Evolutionary conservation across 441 rosid species (phyloP).

Genomic region (Adansonia rubrostipa): DNA sequence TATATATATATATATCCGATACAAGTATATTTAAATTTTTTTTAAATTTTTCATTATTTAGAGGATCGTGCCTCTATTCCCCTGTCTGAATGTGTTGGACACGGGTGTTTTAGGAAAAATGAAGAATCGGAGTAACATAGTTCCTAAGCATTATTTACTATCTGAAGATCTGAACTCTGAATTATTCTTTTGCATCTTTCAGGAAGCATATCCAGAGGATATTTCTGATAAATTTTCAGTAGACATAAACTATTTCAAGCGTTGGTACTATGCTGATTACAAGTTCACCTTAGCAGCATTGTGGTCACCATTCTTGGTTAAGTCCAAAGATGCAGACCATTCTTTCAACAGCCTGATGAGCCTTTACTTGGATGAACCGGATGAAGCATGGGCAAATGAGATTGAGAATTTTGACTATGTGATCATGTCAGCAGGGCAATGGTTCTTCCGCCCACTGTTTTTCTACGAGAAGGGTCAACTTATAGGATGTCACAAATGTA

Average conservation of each 20-base stretch:
- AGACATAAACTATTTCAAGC: constrained; percentile 48
- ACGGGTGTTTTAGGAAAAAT: too few relatives aligned
- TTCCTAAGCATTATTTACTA: too few relatives aligned
- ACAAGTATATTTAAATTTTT: too few relatives aligned
- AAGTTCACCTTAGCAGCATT: constrained; percentile 63
- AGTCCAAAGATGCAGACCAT: constrained; percentile 53
- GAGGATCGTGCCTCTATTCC: too few relatives aligned
- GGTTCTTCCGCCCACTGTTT: constrained; percentile 72
- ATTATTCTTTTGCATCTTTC: constrained; percentile 8
- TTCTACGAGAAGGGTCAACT: constrained; percentile 50
- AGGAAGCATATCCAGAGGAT: constrained; percentile 67
- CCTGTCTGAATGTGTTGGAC: too few relatives aligned
- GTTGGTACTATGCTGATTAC: constrained; percentile 59
- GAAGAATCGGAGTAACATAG: too few relatives aligned
- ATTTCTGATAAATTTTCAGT: constrained; percentile 41
- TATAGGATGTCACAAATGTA: constrained; percentile 65
- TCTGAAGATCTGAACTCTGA: too few relatives aligned
- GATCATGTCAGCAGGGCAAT: constrained; percentile 73
- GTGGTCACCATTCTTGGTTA: constrained; percentile 84
- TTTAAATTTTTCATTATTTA: too few relatives aligned
- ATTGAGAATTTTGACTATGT: constrained; percentile 59
- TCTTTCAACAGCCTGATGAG: constrained; percentile 46
- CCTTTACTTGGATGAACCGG: constrained; percentile 69
- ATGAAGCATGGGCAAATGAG: constrained; percentile 57
- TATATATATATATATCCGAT: neutral